Evolutionary conservation across 176 grass and related monocot genomes (phyloP), one percentile per base, ranked within the genome.

Genomic region (Chloris gayana): DNA sequence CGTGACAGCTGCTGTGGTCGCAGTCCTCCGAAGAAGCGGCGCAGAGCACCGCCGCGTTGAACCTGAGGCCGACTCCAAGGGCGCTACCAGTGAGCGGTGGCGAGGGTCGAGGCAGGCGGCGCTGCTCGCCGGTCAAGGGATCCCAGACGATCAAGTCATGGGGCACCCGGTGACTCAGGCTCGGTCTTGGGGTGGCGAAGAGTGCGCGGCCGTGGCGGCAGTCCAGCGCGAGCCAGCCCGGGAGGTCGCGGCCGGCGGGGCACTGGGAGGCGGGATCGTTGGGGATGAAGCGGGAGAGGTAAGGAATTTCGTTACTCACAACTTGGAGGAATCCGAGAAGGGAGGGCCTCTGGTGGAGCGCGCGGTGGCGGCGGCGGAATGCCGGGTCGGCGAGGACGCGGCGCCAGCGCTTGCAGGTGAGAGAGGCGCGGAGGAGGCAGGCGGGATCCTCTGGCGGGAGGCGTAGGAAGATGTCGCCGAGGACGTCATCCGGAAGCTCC

Each of bases 151-250:
- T n/a, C n/a, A n/a, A n/a, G n/a, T n/a, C n/a, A n/a, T n/a, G n/a
- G n/a, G n/a, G n/a, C n/a, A n/a, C n/a, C n/a, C n/a, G n/a, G n/a
- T n/a, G n/a, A n/a, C n/a, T n/a, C n/a, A n/a, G n/a, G n/a, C n/a
- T n/a, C n/a, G 42, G 25, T 2, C 7, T 9, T 27, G 42, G 25
- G 41, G 68, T 30, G 68, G 2, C 15, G 26, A 72, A 72, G 69
- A 72, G 44, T 0, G 26, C 69, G 44, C 69, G 69, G 42, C 69
- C 69, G 69, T 72, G 69, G 69, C 44, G 69, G 69, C 69, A 72
- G 24, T 72, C 69, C 15, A 50, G 15, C 13, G 4, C 26, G 38
- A 69, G n/a, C 67, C 38, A 69, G 38, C 67, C 35, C 22, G 67
- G 22, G 67, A 69, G 67, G 11, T 69, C 38, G 67, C 67, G 38